These are phyloP conservation scores for Epichloe elymi DNA, from an alignment of 2,329 filamentous ascomycete genomes.

Conservation along the genomic window DNA sequence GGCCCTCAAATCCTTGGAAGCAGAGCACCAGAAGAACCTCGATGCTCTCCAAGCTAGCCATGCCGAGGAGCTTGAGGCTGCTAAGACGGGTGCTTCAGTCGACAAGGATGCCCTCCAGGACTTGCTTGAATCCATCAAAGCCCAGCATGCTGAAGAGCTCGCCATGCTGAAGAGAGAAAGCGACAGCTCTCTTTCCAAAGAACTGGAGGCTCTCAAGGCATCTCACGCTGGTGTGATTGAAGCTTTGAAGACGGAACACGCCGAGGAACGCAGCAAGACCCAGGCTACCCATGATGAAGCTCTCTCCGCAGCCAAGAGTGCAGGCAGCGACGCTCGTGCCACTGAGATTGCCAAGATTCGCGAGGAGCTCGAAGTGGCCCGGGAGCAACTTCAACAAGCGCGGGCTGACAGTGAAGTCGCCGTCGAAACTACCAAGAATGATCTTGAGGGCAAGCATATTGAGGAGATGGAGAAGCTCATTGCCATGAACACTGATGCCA, in stretches of 20 bases:
- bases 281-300: constrained; percentile 18
- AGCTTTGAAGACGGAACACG: constrained; percentile 27
- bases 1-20: constrained; percentile 36
- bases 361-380: constrained; percentile 23
- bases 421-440: constrained; percentile 30
- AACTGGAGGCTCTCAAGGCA: constrained; percentile 29
- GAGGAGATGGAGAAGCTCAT: constrained; percentile 35
- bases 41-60: constrained; percentile 43
- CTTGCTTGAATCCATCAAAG: constrained; percentile 42
- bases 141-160: constrained; percentile 38
- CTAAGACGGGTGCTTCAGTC: constrained; percentile 37
- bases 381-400: constrained; percentile 33
- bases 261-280: constrained; percentile 23
- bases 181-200: constrained; percentile 23
- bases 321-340: constrained; percentile 14
- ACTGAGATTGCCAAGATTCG: constrained; percentile 19
- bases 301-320: constrained; percentile 18
- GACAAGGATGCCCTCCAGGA: constrained; percentile 34
- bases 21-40: constrained; percentile 39
- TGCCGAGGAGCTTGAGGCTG: constrained; percentile 43
- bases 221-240: constrained; percentile 31
- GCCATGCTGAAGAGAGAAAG: constrained; percentile 30
- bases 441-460: constrained; percentile 32
- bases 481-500: constrained; percentile 26
- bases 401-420: constrained; percentile 30